phyloP scores from a whole-genome alignment of 164 flowering plant species.

The Nymphaea thermarum region DNA sequence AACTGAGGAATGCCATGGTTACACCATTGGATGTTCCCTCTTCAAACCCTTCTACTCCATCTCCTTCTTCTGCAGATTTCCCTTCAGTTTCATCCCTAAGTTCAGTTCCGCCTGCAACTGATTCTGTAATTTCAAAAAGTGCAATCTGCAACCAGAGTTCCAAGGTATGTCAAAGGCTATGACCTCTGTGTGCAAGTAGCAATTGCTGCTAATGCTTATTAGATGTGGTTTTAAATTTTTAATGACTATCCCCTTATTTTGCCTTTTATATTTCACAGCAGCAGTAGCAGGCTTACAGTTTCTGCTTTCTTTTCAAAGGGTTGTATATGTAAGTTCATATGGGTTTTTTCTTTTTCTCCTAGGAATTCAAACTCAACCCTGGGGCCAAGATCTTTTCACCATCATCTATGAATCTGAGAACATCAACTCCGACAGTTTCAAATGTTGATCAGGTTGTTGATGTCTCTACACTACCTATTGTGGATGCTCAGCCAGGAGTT shows the following conservation, averaged over 20 bases:
- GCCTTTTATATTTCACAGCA: no score
- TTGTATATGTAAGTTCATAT: conserved; percentile 1
- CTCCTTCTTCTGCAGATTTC: conserved; percentile 11
- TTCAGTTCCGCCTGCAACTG: conserved; percentile 19
- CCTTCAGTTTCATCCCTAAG: conserved; percentile 14
- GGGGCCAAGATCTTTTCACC: conserved; percentile 75
- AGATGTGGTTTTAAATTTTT: no score
- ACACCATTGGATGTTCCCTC: conserved; percentile 10
- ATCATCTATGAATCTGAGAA: conserved; percentile 21
- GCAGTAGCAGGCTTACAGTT: no score
- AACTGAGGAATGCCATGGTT: conserved; percentile 12
- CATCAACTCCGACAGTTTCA: conserved; percentile 26
- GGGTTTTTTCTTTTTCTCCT: not conserved
- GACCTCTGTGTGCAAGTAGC: no score
- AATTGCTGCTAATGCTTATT: no score
- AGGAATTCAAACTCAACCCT: conserved; percentile 86
- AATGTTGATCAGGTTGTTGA: conserved; percentile 32
- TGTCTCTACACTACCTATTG: conserved; percentile 28
- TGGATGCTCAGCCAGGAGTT: conserved; percentile 35
- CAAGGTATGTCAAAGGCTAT: conserved; percentile 27
- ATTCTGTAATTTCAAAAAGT: conserved; percentile 14
- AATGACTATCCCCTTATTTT: no score
- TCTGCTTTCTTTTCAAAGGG: not conserved
- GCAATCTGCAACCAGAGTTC: conserved; percentile 17
- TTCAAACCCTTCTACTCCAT: conserved; percentile 15